Conservation (phyloP, 2,329 filamentous ascomycete species). For the Eutypa lata region DNA sequence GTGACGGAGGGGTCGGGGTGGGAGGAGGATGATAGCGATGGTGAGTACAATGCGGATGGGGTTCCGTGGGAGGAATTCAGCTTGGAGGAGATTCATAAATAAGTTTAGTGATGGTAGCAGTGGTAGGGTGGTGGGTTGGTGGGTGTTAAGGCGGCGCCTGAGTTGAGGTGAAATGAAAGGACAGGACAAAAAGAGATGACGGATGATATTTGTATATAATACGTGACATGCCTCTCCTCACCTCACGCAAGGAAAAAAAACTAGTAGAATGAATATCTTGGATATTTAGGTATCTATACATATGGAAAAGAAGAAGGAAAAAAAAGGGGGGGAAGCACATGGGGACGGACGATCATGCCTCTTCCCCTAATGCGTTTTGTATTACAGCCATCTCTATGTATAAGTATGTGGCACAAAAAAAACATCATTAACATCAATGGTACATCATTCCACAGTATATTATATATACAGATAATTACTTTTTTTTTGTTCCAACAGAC, state of each 20-base stretch:
- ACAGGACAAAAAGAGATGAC: no score
- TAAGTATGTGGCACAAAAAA: background rate
- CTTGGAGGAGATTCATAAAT: conserved; percentile 26
- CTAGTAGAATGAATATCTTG: no score
- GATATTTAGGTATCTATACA: no score
- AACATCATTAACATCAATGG: conserved; percentile 17
- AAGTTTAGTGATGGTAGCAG: background rate
- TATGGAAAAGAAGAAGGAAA: background rate
- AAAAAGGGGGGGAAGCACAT: background rate
- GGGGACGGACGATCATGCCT: background rate
- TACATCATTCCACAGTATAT: conserved; percentile 21
- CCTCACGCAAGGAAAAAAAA: no score
- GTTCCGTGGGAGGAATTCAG: conserved; percentile 40
- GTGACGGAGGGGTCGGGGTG: conserved; percentile 32
- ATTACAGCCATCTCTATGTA: background rate
- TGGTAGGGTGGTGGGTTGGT: no score
- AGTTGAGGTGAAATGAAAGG: no score
- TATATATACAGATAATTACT: conserved; percentile 11
- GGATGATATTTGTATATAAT: no score
- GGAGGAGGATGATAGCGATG: conserved; percentile 14
- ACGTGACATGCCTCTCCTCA: no score
- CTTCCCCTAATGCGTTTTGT: background rate
- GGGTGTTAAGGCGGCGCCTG: no score
- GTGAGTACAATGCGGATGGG: conserved; percentile 14
- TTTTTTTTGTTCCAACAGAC: no score